Conservation (phyloP, 495 filamentous ascomycete genomes). For the Elasticomyces elasticus region DNA sequence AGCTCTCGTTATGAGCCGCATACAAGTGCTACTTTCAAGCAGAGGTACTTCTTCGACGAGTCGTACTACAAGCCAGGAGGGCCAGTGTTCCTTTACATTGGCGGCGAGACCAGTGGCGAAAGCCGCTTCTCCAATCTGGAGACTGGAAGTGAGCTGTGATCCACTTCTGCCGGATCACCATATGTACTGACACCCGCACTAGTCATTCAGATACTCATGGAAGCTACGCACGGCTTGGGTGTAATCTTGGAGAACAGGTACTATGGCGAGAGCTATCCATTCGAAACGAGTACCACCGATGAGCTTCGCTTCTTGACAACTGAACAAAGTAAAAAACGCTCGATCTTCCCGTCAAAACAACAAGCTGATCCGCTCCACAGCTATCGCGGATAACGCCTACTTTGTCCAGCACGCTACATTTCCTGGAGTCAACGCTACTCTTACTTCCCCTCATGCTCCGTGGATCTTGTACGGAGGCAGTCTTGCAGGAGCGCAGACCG, state of each 20-base stretch:
- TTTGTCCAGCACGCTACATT: conserved; percentile 38
- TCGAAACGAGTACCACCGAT: conserved; percentile 36
- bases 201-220: conserved; percentile 40
- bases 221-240: conserved; percentile 38
- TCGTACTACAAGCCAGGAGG: conserved; percentile 41
- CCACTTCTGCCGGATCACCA: neutral
- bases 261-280: conserved; percentile 37
- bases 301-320: conserved; percentile 37
- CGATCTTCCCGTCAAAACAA: neutral
- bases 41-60: conserved; percentile 39
- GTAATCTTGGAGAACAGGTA: conserved; percentile 41
- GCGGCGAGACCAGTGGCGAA: conserved; percentile 32
- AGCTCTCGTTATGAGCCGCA: conserved; percentile 29
- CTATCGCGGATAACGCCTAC: conserved; percentile 39
- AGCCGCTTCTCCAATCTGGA: conserved; percentile 26
- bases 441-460: conserved; percentile 34
- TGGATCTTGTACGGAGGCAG: conserved; percentile 41
- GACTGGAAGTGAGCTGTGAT: conserved; percentile 25
- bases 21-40: conserved; percentile 35
- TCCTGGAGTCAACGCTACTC: conserved; percentile 22
- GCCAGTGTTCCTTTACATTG: conserved; percentile 39
- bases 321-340: conserved; percentile 29
- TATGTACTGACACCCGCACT: neutral
- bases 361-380: neutral
- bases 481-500: conserved; percentile 37